These are phyloP conservation scores for Prunus yedoensis DNA, from an alignment of 331 rosid species.

Conservation along the genomic window DNA sequence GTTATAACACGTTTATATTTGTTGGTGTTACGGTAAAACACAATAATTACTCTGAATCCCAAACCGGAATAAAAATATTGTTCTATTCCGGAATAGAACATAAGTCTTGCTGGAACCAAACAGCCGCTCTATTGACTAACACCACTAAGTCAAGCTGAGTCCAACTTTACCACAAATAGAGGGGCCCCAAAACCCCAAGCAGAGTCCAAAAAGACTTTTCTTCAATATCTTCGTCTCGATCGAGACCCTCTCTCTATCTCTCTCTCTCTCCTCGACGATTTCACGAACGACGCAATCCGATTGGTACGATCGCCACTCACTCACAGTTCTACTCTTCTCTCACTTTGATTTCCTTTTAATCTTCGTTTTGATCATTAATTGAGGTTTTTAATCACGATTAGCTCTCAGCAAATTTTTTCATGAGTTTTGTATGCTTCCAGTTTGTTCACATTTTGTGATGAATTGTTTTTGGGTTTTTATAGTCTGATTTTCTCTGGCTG, in stretches of 20 bases:
- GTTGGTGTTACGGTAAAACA: too few species aligned
- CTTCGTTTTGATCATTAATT: neutral
- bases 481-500: neutral
- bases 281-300: neutral
- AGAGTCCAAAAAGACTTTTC: neutral
- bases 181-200: neutral
- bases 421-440: neutral
- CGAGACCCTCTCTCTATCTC: too few species aligned
- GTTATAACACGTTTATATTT: too few species aligned
- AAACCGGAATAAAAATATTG: neutral
- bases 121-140: neutral
- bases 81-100: neutral
- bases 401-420: neutral
- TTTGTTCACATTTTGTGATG: neutral
- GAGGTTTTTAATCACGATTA: neutral
- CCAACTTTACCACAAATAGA: neutral
- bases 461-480: neutral
- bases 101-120: neutral
- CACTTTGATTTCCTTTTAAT: neutral
- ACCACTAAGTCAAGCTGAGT: neutral
- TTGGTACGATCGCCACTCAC: slow-evolving; percentile 3
- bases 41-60: neutral
- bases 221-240: neutral
- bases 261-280: neutral
- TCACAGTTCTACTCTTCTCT: neutral